These are phyloP conservation scores for Chaetomium strumarium DNA, from an alignment of 2,329 filamentous ascomycete genomes.

Conservation along the genomic window DNA sequence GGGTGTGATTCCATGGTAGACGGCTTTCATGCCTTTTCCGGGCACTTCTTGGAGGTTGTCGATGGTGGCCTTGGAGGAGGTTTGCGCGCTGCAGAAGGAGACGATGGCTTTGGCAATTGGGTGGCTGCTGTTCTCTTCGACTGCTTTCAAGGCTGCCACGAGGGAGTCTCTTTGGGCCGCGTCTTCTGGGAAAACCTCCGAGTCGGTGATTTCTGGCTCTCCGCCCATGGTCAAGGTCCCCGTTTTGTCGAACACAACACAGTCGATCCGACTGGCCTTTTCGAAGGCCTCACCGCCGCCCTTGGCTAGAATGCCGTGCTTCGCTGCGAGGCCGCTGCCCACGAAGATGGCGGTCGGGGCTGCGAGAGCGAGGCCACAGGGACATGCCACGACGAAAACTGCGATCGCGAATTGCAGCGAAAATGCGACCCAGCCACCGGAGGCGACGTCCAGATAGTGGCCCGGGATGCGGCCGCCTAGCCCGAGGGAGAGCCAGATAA, in stretches of 20 bases:
- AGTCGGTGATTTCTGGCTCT: conserved; percentile 62
- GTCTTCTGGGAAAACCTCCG: conserved; percentile 34
- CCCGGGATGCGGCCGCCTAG: conserved; percentile 50
- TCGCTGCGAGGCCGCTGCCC: conserved; percentile 71
- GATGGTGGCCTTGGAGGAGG: conserved; percentile 30
- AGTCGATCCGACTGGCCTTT: conserved; percentile 71
- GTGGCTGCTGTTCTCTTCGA: conserved; percentile 69
- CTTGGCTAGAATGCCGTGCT: conserved; percentile 74
- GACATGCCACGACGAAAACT: conserved; percentile 82
- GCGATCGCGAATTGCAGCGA: conserved; percentile 78
- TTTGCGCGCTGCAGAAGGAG: conserved; percentile 47
- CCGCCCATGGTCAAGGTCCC: conserved; percentile 72
- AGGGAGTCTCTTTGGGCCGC: conserved; percentile 30
- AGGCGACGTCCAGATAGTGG: conserved; percentile 48
- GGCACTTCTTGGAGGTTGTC: conserved; percentile 58
- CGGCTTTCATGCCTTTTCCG: conserved; percentile 63
- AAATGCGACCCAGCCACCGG: conserved; percentile 65
- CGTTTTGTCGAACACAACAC: conserved; percentile 84
- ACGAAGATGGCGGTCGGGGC: conserved; percentile 83
- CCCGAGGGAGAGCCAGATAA: conserved; percentile 64
- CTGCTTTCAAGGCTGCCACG: conserved; percentile 49
- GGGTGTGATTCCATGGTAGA: conserved; percentile 33
- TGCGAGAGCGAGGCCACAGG: conserved; percentile 77
- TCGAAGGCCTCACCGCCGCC: conserved; percentile 83
- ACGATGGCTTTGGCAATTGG: conserved; percentile 68